These are phyloP conservation scores for Oryza glumipatula DNA, from an alignment of 176 grass and related monocot genomes.

Conservation along the genomic window DNA sequence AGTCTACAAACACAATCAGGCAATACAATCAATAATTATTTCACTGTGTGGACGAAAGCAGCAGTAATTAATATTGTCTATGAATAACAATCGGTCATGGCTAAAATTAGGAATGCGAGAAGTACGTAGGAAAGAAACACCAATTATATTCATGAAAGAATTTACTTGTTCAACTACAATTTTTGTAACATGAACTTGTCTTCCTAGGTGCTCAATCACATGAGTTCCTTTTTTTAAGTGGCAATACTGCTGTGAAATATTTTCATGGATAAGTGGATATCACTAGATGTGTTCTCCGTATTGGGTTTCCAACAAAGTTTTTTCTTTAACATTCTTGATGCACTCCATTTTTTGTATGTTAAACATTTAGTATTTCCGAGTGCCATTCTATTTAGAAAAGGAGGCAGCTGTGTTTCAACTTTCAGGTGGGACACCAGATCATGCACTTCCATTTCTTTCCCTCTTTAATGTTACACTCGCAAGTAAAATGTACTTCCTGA, in stretches of 20 bases:
- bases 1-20: constrained; percentile 46
- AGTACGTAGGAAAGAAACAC: not conserved
- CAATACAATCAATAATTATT: not conserved
- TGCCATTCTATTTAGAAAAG: not conserved
- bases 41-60: not conserved
- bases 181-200: not conserved
- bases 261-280: not conserved
- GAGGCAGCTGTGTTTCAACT: not conserved
- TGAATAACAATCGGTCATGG: not conserved
- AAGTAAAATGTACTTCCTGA: not conserved
- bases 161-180: not conserved
- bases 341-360: not conserved
- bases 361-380: not conserved
- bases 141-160: not conserved
- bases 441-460: not conserved
- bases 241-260: not conserved
- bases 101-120: not conserved
- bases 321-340: not conserved
- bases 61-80: not conserved
- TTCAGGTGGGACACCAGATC: not conserved
- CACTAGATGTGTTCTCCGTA: not conserved
- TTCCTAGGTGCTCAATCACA: not conserved
- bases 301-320: not conserved
- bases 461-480: not conserved
- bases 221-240: not conserved